A percentile compares a stretch with the other conserved stretches of the same genome.
These are phyloP conservation scores for Malania oleifera DNA, from an alignment of 164 flowering plant species.

Conservation along the genomic window DNA sequence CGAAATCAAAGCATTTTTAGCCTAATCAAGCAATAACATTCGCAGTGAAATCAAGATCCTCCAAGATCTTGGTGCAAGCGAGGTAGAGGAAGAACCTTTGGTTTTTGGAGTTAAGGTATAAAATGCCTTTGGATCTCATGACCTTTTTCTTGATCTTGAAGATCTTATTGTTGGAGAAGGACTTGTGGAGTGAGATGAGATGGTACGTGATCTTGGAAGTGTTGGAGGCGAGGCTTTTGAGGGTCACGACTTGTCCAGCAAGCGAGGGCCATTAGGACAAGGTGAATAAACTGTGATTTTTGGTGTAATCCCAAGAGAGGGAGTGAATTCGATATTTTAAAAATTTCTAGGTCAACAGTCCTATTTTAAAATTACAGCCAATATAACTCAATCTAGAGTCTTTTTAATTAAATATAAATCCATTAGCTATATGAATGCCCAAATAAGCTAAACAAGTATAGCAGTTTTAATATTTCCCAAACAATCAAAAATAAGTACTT, in stretches of 20 bases:
- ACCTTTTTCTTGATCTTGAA: conserved; percentile 28
- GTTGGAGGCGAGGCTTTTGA: conserved; percentile 75
- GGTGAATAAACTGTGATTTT: no score
- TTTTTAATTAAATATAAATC: no score
- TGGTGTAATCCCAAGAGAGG: no score
- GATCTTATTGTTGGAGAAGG: conserved; percentile 52
- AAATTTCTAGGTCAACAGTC: no score
- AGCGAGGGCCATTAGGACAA: no score
- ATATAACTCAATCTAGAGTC: no score
- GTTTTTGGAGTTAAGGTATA: conserved; percentile 41
- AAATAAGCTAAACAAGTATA: no score
- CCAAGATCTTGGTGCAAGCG: conserved; percentile 54
- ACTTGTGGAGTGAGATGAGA: conserved; percentile 51
- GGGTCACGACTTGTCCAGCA: conserved; percentile 14
- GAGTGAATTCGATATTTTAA: no score
- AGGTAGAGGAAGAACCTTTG: conserved; percentile 44
- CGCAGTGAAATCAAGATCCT: conserved; percentile 53
- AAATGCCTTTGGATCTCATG: conserved; percentile 44
- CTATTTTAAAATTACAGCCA: no score
- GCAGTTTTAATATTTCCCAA: no score
- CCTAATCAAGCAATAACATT: conserved; percentile 42
- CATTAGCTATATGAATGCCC: no score
- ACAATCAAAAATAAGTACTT: no score
- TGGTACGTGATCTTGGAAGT: conserved; percentile 68
- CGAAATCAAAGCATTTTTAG: conserved; percentile 39